Conservation (phyloP, 805 yeast genomes). For the Starmera pachycereana region DNA sequence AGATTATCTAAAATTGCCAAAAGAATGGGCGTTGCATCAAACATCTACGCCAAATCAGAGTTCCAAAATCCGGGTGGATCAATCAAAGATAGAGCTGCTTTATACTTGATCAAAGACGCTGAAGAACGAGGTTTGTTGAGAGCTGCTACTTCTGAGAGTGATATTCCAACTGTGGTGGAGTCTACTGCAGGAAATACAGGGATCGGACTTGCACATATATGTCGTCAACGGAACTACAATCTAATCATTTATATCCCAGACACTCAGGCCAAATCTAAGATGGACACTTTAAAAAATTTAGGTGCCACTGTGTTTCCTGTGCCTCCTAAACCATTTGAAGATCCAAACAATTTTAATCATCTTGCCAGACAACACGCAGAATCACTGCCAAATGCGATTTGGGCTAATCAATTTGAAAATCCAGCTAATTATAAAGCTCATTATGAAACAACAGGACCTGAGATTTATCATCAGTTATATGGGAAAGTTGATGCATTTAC, state of each 20-base stretch:
- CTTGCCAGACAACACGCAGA: slow-evolving; percentile 84
- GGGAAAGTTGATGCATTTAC: slow-evolving; percentile 80
- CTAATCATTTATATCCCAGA: slow-evolving; percentile 88
- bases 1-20: slow-evolving; percentile 45
- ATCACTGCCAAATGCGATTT: slow-evolving; percentile 62
- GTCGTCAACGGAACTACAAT: slow-evolving; percentile 74
- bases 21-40: slow-evolving; percentile 41
- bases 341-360: slow-evolving; percentile 81
- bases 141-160: slow-evolving; percentile 45
- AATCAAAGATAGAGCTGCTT: slow-evolving; percentile 85
- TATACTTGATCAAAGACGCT: slow-evolving; percentile 68
- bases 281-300: slow-evolving; percentile 58
- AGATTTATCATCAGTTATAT: slow-evolving; percentile 75
- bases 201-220: slow-evolving; percentile 75
- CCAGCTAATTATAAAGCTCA: slow-evolving; percentile 84
- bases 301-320: slow-evolving; percentile 89
- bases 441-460: slow-evolving; percentile 86
- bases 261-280: slow-evolving; percentile 74
- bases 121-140: slow-evolving; percentile 52
- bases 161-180: slow-evolving; percentile 56
- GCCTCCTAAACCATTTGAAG: slow-evolving; percentile 74
- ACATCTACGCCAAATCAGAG: slow-evolving; percentile 84
- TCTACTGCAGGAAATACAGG: slow-evolving; percentile 98
- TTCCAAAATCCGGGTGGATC: slow-evolving; percentile 93
- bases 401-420: slow-evolving; percentile 92